Conservation (phyloP, 768 basidiomycete species). For the Leccinum variicolor region DNA sequence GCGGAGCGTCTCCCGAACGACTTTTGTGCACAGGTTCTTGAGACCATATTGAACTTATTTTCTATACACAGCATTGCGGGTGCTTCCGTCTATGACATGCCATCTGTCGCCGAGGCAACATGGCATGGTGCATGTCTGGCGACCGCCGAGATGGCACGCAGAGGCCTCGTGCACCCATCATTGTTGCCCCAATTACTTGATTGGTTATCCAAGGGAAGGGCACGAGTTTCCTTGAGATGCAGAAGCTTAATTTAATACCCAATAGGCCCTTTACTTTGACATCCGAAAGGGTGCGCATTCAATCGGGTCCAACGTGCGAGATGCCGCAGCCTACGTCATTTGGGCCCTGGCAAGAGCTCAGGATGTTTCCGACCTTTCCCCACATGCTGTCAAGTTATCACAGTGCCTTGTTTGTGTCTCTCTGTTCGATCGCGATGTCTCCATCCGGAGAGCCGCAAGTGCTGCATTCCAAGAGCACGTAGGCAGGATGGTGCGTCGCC, state of each 20-base stretch:
- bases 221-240: conserved; percentile 4
- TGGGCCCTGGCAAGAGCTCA: conserved; percentile 92
- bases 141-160: conserved; percentile 87
- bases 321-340: conserved; percentile 89
- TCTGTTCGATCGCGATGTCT: conserved; percentile 89
- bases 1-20: conserved; percentile 74
- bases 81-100: conserved; percentile 65
- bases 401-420: conserved; percentile 73
- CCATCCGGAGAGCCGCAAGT: conserved; percentile 92
- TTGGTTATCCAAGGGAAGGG: conserved; percentile 76
- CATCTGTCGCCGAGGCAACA: conserved; percentile 75
- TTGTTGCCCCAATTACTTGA: conserved; percentile 62
- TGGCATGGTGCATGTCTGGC: conserved; percentile 97
- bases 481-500: conserved; percentile 74
- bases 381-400: conserved; percentile 65
- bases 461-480: conserved; percentile 98
- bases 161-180: conserved; percentile 62
- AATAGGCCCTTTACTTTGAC: conserved; percentile 88
- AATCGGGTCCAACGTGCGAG: conserved; percentile 91
- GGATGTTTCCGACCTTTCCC: conserved; percentile 51
- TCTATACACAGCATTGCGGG: conserved; percentile 65
- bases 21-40: conserved; percentile 78
- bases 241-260: conserved; percentile 11
- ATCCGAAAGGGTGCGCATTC: conserved; percentile 90
- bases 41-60: conserved; percentile 75